A percentile compares a stretch with the other conserved stretches of the same genome.
Conservation (phyloP, 1,139 yeast species). For the Saccharomyces hybrid region DNA sequence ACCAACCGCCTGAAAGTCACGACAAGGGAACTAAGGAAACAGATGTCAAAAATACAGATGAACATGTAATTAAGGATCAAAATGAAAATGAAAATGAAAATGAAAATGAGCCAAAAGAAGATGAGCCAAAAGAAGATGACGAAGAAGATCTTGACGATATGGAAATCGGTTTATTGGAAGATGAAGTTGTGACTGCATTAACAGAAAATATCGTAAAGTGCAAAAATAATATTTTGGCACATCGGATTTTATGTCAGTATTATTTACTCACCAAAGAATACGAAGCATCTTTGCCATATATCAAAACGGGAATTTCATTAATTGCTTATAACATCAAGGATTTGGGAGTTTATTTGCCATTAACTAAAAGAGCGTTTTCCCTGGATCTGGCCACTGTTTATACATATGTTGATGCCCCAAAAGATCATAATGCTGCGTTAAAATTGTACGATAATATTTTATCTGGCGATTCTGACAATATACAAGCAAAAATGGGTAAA, state of each 20-base stretch:
- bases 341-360: slow-evolving; percentile 41
- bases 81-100: slow-evolving; percentile 20
- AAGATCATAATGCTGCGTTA: slow-evolving; percentile 69
- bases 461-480: slow-evolving; percentile 41
- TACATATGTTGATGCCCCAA: slow-evolving; percentile 84
- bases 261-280: slow-evolving; percentile 58
- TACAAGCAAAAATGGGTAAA: slow-evolving; percentile 69
- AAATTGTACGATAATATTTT: slow-evolving; percentile 62
- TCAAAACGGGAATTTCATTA: slow-evolving; percentile 53
- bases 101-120: slow-evolving; percentile 19
- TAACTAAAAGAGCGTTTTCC: slow-evolving; percentile 53
- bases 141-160: slow-evolving; percentile 20
- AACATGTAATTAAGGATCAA: slow-evolving; percentile 9
- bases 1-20: background rate
- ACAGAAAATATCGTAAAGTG: slow-evolving; percentile 45
- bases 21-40: slow-evolving; percentile 15
- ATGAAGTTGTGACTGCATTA: slow-evolving; percentile 48
- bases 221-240: slow-evolving; percentile 50
- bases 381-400: slow-evolving; percentile 68
- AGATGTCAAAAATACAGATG: slow-evolving; percentile 14
- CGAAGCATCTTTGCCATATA: slow-evolving; percentile 50
- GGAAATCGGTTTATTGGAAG: slow-evolving; percentile 35
- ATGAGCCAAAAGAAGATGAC: slow-evolving; percentile 9
- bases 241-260: slow-evolving; percentile 57
- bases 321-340: slow-evolving; percentile 44